Base-by-base conservation (phyloP, 2,329 filamentous ascomycete genomes). In the Bipolaris bicolor region DNA sequence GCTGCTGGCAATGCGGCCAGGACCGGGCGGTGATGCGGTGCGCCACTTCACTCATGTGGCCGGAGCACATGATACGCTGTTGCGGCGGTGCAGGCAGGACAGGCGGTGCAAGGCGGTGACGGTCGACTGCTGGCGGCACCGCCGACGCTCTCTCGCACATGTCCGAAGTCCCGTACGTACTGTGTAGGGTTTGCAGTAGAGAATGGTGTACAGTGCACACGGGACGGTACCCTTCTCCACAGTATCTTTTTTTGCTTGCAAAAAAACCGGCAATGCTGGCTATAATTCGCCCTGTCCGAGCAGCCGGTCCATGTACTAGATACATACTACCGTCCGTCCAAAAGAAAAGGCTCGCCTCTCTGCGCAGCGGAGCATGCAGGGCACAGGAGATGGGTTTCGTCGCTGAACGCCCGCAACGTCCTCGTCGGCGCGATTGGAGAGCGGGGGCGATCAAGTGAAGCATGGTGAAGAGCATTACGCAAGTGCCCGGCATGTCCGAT, bases 81-180 rank as follows among this genome's bases (percentile, higher is more conserved):
- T 62, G 67, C 65, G 69, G 69, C 68, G 65, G 69, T 72, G 69
- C 65, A 61, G 58, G 44, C 50, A 26, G 16, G 33, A 58, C 63
- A 18, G 43, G 18, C 62, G 56, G 59, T 55, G 60, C 56, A 29
- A 29, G 9, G 29, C 62, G 58, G 55, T 16, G 36, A 39, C 44
- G 29, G 46, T 49, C 52, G 47, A 56, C 13, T 31, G 47, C 43
- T 56, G 46, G 51, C 71, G 69, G 67, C 57, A 61, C 65, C 61
- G 66, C 68, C 69, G 66, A 66, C 48, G 37, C 24, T 34, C 24
- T 34, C 33, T 51, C 49, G 49, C 55, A 47, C 44, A 39, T 51
- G 55, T 47, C 53, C 56, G 56, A 54, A 29, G 9, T 20, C 24
- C 41, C 47, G 45, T 43, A 31, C 20, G 51, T 43, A 31, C 3